Evolutionary conservation across 2,329 filamentous ascomycete species (phyloP).

Genomic region (Aspergillus pseudotamarii): DNA sequence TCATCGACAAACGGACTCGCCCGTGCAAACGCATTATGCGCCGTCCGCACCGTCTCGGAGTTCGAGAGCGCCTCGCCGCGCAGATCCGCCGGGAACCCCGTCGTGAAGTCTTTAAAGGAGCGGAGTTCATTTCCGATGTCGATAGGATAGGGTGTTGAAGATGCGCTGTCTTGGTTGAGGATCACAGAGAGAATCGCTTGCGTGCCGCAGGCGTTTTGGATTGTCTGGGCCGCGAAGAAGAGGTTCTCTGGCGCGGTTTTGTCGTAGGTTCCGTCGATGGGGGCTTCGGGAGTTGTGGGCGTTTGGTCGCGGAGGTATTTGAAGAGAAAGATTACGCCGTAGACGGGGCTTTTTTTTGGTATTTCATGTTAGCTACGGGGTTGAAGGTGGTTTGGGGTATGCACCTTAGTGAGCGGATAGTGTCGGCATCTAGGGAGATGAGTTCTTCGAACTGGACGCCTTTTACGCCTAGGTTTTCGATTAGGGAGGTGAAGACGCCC

Average conservation of each 20-base stretch:
- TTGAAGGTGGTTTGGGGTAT: not conserved
- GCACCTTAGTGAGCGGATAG: slow-evolving; percentile 48
- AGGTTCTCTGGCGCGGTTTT: slow-evolving; percentile 71
- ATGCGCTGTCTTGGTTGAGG: slow-evolving; percentile 70
- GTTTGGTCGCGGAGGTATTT: slow-evolving; percentile 68
- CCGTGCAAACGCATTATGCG: slow-evolving; percentile 88
- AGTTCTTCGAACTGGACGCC: slow-evolving; percentile 97
- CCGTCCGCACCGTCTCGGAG: slow-evolving; percentile 70
- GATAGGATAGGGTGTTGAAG: slow-evolving; percentile 45
- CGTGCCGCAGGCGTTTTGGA: slow-evolving; percentile 97
- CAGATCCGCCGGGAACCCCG: slow-evolving; percentile 76
- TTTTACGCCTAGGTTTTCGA: slow-evolving; percentile 88
- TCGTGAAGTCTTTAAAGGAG: slow-evolving; percentile 87
- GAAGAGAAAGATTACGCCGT: slow-evolving; percentile 99
- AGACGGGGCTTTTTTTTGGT: slow-evolving; percentile 61
- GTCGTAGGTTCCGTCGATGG: slow-evolving; percentile 82
- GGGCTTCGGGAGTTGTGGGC: slow-evolving; percentile 62
- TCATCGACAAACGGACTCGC: slow-evolving; percentile 92
- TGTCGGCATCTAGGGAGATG: slow-evolving; percentile 78
- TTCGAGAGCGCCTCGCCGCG: slow-evolving; percentile 73
- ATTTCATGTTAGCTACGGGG: not conserved
- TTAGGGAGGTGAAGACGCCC: slow-evolving; percentile 97
- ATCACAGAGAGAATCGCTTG: slow-evolving; percentile 91
- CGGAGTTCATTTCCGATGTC: slow-evolving; percentile 71
- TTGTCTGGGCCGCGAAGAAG: slow-evolving; percentile 96